Conservation (phyloP, 352 stramenopile species). For the Globisporangium orthogonon region DNA sequence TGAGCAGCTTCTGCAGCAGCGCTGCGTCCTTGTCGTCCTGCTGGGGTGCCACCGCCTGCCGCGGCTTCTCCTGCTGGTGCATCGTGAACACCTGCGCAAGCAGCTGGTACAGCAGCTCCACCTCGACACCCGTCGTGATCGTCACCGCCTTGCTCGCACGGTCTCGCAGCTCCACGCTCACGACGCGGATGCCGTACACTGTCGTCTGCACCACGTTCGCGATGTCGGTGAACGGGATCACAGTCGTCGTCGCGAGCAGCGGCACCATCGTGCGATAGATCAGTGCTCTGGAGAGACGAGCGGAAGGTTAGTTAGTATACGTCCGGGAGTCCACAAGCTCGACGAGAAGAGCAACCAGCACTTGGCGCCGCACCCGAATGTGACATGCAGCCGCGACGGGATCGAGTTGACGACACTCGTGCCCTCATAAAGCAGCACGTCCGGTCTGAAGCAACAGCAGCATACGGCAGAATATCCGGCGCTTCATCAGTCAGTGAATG, state of each 20-base stretch:
- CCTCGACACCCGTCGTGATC: slow-evolving; percentile 70
- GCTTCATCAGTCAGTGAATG: neutral
- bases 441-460: slow-evolving; percentile 22
- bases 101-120: slow-evolving; percentile 70
- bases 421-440: slow-evolving; percentile 77
- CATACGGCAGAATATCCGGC: neutral
- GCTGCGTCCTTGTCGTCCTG: slow-evolving; percentile 30
- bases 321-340: no score
- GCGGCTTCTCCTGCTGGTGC: slow-evolving; percentile 20
- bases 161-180: slow-evolving; percentile 42
- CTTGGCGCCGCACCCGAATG: slow-evolving; percentile 43
- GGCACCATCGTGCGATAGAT: slow-evolving; percentile 77
- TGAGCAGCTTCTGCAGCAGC: slow-evolving; percentile 47
- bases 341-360: no score
- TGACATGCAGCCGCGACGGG: slow-evolving; percentile 66
- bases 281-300: slow-evolving; percentile 22
- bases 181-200: slow-evolving; percentile 60
- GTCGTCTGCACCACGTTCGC: slow-evolving; percentile 43
- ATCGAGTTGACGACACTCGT: slow-evolving; percentile 68
- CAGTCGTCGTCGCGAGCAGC: slow-evolving; percentile 58
- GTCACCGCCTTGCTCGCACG: slow-evolving; percentile 42
- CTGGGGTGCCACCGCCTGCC: slow-evolving; percentile 1
- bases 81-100: slow-evolving; percentile 55
- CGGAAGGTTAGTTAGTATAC: no score
- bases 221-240: slow-evolving; percentile 57